phyloP scores from a whole-genome alignment of 345 rosid genomes.

The Aegle marmelos region DNA sequence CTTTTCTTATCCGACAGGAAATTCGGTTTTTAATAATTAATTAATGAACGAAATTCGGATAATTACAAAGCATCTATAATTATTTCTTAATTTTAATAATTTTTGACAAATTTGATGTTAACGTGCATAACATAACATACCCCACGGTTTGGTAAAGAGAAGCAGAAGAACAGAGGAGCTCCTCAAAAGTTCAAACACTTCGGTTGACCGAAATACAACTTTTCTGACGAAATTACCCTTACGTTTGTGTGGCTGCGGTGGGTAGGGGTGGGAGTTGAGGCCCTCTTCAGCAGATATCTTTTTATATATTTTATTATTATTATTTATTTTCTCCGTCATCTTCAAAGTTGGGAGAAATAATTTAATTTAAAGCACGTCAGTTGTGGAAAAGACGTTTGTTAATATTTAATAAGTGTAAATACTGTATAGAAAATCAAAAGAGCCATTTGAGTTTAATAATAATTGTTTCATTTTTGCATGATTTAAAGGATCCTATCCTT shows the following conservation, averaged over 20 bases:
- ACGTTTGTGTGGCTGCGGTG: background rate
- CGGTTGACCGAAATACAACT: constrained; percentile 1
- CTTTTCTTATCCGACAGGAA: background rate
- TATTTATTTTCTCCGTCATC: background rate
- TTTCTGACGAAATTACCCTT: constrained; percentile 2
- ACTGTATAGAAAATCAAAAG: no score
- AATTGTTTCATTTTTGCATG: background rate
- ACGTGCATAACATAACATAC: background rate
- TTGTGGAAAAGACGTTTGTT: background rate
- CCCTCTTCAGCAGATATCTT: no score
- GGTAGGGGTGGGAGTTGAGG: no score
- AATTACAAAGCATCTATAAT: background rate
- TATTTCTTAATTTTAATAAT: background rate
- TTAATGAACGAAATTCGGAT: background rate
- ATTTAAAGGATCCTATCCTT: background rate
- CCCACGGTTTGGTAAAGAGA: background rate
- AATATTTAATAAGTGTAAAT: background rate
- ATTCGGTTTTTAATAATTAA: background rate
- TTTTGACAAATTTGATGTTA: background rate
- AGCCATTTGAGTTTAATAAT: background rate
- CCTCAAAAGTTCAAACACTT: background rate
- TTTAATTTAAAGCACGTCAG: background rate
- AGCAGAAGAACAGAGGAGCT: background rate
- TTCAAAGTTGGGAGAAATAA: background rate
- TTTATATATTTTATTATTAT: background rate